Base-by-base conservation (phyloP, 1,139 yeast genomes). In the Yamadazyma songkhlaensis region DNA sequence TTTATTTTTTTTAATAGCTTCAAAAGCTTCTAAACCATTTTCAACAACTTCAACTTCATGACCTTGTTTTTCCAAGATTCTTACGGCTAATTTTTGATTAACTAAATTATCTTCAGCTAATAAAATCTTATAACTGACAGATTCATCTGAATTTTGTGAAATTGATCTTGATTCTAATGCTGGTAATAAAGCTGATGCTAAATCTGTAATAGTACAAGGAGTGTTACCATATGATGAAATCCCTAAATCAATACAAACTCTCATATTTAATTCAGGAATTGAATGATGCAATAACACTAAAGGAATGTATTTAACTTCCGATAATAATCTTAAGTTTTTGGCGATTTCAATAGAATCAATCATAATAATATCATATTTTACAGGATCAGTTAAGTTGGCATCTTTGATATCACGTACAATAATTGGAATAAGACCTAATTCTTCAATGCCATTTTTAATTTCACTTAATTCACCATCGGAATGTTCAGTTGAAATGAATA, bases 101-200 rank as follows among this genome's bases (percentile, higher is more conserved):
- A 86, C 94, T 49, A 85, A 70, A 54, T 87, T 87, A 63, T 87
- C 96, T 60, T 87, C 96, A 0, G 95, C 95, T 31, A 87, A 73
- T 45, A 87, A 66, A 29, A 87, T 81, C 50, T 79, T 81, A 65
- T 80, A 85, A 34, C 84, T 79, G 38, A 79, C 78, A 11, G 89
- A 81, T 33, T 86, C 92, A 54, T 86, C 95, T 22, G 85, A 77
- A 54, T 84, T 84, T 40, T 83, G 79, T 9, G 94, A 85, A 12
- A 88, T 84, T 0, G 90, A 84, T 44, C 94, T 73, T 13, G 87
- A 79, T 54, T 87, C 95, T 40, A 87, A 64, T 0, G 95, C 95
- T 1, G 95, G 95, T 35, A 87, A 78, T 48, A 87, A 70, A 12
- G 88, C 87, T 43, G 87, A 83, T 3, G 92, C 94, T 49, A 87